Conservation (phyloP, 2,329 filamentous ascomycete genomes). For the Colletotrichum sp. region DNA sequence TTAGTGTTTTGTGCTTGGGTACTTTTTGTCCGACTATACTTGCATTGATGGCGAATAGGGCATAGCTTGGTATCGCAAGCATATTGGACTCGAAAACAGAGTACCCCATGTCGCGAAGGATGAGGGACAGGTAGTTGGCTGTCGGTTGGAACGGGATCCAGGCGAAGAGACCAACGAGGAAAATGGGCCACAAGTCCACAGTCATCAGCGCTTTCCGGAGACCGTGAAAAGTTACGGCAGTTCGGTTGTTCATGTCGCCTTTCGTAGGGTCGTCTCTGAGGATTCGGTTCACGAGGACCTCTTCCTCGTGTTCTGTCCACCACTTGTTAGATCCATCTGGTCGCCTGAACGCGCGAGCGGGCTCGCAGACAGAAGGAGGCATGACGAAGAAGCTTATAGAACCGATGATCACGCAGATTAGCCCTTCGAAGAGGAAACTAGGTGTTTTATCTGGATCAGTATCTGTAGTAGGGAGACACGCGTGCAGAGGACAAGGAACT, state of each 20-base stretch:
- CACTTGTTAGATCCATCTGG: slow-evolving; percentile 45
- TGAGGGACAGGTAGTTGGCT: slow-evolving; percentile 27
- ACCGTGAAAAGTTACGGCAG: slow-evolving; percentile 53
- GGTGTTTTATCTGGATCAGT: background rate
- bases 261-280: slow-evolving; percentile 60
- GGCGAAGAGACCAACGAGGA: slow-evolving; percentile 51
- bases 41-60: slow-evolving; percentile 31
- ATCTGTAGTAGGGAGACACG: background rate
- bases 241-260: slow-evolving; percentile 63
- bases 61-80: slow-evolving; percentile 23
- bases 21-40: slow-evolving; percentile 54
- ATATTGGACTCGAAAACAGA: slow-evolving; percentile 54
- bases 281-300: slow-evolving; percentile 60
- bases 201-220: slow-evolving; percentile 59
- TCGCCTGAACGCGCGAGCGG: background rate
- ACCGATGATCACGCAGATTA: slow-evolving; percentile 43
- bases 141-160: slow-evolving; percentile 26
- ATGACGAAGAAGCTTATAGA: slow-evolving; percentile 33
- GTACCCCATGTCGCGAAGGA: slow-evolving; percentile 24
- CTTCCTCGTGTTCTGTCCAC: slow-evolving; percentile 58
- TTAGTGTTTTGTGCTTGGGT: slow-evolving; percentile 37
- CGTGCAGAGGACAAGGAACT: background rate
- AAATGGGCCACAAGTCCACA: slow-evolving; percentile 52
- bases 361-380: slow-evolving; percentile 22
- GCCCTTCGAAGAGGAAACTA: slow-evolving; percentile 40